Conservation (phyloP, 192 early-diverging fungal genomes). For the Allomyces macrogynus region DNA sequence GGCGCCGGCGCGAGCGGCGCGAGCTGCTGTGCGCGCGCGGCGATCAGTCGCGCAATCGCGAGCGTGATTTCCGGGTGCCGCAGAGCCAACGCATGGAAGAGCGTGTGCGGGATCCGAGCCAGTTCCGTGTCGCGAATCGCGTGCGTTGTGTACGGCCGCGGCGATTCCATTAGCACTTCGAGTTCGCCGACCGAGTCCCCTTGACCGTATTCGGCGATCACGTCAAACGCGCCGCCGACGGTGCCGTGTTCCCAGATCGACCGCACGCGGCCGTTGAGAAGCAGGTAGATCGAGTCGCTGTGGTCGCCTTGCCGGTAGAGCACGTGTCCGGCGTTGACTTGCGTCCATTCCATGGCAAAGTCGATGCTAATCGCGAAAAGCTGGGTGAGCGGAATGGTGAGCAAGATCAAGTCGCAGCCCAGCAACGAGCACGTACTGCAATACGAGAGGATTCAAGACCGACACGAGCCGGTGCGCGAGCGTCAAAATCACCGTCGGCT, state of each 20-base stretch:
- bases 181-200: slow-evolving; percentile 90
- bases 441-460: slow-evolving; percentile 56
- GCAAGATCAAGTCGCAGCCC: background rate
- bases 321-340: slow-evolving; percentile 79
- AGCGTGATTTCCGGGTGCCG: slow-evolving; percentile 82
- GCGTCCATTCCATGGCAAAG: slow-evolving; percentile 83
- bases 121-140: slow-evolving; percentile 95
- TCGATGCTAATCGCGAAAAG: slow-evolving; percentile 45
- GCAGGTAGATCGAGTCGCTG: slow-evolving; percentile 79
- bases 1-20: slow-evolving; percentile 12
- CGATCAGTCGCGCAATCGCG: slow-evolving; percentile 75
- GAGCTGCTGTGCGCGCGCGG: slow-evolving; percentile 36
- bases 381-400: background rate
- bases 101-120: slow-evolving; percentile 79
- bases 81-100: slow-evolving; percentile 78
- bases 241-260: slow-evolving; percentile 48
- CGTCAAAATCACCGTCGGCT: slow-evolving; percentile 64
- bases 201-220: slow-evolving; percentile 80
- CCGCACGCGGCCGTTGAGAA: slow-evolving; percentile 79
- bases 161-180: slow-evolving; percentile 53
- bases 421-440: slow-evolving; percentile 23
- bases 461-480: slow-evolving; percentile 71
- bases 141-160: slow-evolving; percentile 68
- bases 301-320: slow-evolving; percentile 69
- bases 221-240: slow-evolving; percentile 38